A percentile compares a stretch with the other conserved stretches of the same genome.
phyloP scores from a whole-genome alignment of 208 protist species.

The Naegleria lovaniensis region DNA sequence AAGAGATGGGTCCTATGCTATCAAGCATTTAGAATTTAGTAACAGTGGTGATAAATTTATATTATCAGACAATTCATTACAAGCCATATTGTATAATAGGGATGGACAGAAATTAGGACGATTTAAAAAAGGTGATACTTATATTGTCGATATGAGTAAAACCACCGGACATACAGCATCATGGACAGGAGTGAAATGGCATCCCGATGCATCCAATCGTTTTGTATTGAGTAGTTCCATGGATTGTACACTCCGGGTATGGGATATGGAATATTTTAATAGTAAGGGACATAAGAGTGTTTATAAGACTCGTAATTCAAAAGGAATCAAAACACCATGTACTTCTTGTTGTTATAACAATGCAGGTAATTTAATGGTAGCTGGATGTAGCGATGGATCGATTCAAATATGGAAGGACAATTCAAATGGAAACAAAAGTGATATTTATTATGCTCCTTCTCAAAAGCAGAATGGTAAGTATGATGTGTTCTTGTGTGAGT shows the following conservation, averaged over 20 bases:
- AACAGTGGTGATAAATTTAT: background rate
- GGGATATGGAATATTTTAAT: conserved; percentile 6
- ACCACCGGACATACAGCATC: conserved; percentile 18
- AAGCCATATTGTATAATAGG: conserved; percentile 7
- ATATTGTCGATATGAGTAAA: conserved; percentile 22
- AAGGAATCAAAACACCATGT: background rate
- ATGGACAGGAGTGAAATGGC: conserved; percentile 7
- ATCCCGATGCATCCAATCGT: conserved; percentile 4
- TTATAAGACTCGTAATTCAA: background rate
- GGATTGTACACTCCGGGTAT: conserved; percentile 10
- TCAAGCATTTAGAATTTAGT: conserved; percentile 19
- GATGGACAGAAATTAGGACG: background rate
- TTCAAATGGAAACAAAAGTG: background rate
- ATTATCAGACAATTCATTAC: background rate
- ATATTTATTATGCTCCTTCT: background rate
- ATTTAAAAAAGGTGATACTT: conserved; percentile 29
- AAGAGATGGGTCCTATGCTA: background rate
- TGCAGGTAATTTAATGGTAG: background rate
- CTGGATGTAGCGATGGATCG: conserved; percentile 2
- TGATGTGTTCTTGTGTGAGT: background rate
- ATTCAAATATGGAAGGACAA: conserved; percentile 19
- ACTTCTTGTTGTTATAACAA: background rate
- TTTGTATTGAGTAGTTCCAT: background rate
- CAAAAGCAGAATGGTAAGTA: background rate
- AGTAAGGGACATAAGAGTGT: background rate